Evolutionary conservation across 192 early-diverging fungal genomes (phyloP), one percentile per base, ranked within the genome.

Genomic region (Umbelopsis isabellina): DNA sequence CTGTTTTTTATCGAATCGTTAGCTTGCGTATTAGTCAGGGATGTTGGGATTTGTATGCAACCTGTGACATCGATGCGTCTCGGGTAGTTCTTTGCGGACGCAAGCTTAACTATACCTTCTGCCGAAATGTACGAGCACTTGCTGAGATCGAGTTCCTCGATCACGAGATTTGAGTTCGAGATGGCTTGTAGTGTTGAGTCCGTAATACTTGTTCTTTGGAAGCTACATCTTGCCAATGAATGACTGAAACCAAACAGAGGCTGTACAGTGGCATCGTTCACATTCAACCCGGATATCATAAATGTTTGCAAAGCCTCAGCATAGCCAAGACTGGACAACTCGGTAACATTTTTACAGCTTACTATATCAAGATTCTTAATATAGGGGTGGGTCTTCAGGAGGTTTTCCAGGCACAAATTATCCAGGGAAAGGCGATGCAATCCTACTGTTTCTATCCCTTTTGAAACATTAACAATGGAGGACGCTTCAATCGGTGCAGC

Each of bases 331-430:
- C 55, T 33, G 25, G 27, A 15, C 8, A 61, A 5, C 2, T n/a
- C 33, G 25, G 55, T 27, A 18, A 61, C 18, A 6, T 35, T 15
- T 61, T 35, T 61, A 25, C 55, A 61, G 13, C 37, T 27, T 22
- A 16, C 25, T 4, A 61, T 35, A 35, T 61, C 30, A 61, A 61
- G 21, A 15, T 18, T 25, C 33, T 61, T 23, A 16, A 61, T 61
- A 18, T 61, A 33, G 25, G 55, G 55, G 55, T 61, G 55, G 1
- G 25, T 35, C 25, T 35, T 61, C 25, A 61, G 55, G 55, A 61
- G 55, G 1, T 6, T 22, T 61, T 61, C 55, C 10, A 61, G 55
- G 55, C 33, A 35, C 55, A 35, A 27, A 61, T 61, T 61, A 33
- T 61, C 13, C 11, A 61, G 6, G 13, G 55, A 30, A 35, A 61